Base-by-base conservation (phyloP, 2,329 filamentous ascomycete genomes). In the Diaporthe citri region DNA sequence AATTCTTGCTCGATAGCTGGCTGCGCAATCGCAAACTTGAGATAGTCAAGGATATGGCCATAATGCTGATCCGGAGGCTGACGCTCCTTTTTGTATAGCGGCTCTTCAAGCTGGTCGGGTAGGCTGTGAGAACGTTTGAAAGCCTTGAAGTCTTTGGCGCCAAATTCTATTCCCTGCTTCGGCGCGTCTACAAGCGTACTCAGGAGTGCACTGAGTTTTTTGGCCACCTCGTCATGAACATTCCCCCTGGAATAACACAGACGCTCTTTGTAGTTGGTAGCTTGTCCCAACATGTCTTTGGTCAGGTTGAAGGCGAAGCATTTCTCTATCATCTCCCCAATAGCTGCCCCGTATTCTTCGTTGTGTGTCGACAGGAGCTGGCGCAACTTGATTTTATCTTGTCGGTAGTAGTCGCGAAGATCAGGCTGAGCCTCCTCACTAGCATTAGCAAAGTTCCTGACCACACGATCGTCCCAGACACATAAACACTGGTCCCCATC, bases 401-500 rank as follows among this genome's bases (percentile, higher is more conserved):
- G 89, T 0, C 78, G 79, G 10, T 94, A 84, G 17, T 89, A 87
- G 9, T 82, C 74, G 9, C 88, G 84, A 0, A 92, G 81, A 71
- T 90, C 86, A 0, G 83, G 83, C 10, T 81, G 72, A 1, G 80
- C 43, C 0, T 89, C 90, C 8, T 87, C 82, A 0, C 87, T 84
- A 0, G 90, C 90, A 74, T 94, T 95, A 6, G 79, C 77, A 78
- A 96, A 96, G n/a, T 91, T 90, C 7, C 85, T 78, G 0, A 94
- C 93, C 4, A 97, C 87, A 0, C 84, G 82, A 0, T 86, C 84
- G 39, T 96, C 93, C 93, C 93, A 96, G 79, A 93, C 95, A 0
- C 95, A 84, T 93, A 93, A 96, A 6, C 93, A 90, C n/a, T 85
- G 88, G 76, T 97, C 94, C 0, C 94, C 94, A 77, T 96, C 94